phyloP scores from a whole-genome alignment of 23 red algal genomes.

The Gracilariopsis chorda region DNA sequence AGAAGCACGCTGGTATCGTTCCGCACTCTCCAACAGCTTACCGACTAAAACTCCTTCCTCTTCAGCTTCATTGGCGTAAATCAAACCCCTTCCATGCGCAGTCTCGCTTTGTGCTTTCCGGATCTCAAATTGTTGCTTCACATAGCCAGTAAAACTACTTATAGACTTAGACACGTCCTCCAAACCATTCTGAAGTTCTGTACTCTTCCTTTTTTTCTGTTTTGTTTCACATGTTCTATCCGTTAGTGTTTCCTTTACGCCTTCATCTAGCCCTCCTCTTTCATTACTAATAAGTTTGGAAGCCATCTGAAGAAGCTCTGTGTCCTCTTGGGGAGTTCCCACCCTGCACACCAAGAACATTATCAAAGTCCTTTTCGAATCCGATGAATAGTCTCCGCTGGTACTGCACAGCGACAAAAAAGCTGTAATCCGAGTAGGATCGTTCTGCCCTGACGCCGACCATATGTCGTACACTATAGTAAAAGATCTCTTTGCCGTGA shows the following conservation, averaged over 20 bases:
- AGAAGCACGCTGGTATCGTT: neutral
- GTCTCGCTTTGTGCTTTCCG: neutral
- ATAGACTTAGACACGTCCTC: neutral
- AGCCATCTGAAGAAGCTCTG: neutral
- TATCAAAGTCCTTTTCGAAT: neutral
- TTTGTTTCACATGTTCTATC: no score
- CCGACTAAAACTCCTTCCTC: neutral
- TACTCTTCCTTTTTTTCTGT: neutral
- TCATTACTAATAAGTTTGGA: neutral
- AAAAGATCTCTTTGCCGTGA: neutral
- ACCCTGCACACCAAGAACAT: neutral
- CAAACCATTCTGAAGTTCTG: neutral
- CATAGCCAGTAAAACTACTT: neutral
- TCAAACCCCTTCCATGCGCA: neutral
- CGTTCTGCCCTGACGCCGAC: slow-evolving; percentile 7
- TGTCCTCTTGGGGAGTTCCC: neutral
- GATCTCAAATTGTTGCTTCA: neutral
- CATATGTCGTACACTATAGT: neutral
- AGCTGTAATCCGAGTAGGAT: neutral
- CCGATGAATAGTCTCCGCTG: neutral
- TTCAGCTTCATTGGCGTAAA: neutral
- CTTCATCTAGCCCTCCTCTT: neutral
- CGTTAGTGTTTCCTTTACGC: neutral
- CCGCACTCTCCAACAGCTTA: neutral
- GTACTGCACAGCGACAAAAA: neutral